Evolutionary conservation across 352 stramenopile species (phyloP), one percentile per base, ranked within the genome.

Genomic region (Pythium brassicae): DNA sequence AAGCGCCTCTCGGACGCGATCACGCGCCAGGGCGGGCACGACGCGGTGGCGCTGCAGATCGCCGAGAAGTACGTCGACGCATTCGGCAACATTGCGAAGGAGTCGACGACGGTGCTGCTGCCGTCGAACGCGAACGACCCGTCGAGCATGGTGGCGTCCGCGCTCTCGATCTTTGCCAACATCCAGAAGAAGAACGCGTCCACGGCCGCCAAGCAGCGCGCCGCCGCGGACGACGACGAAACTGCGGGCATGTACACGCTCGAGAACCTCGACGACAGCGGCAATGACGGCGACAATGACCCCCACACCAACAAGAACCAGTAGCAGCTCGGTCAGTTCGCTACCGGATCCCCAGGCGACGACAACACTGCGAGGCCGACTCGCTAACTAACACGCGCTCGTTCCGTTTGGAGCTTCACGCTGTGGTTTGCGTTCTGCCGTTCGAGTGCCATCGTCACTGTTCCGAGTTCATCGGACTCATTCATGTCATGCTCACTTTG

Each of bases 1-100:
- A 66, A 77, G 44, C 73, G 71, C 10, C 69, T 97, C 17, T 92
- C 86, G 48, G 23, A 64, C 9, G 81, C 86, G 35, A 94, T 96
- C 39, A 63, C 71, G 34, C 62, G 72, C 57, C 61, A 68, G 3
- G 87, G 88, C 39, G 89, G 89, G 14, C 69, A 74, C 35, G 83
- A 97, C 32, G 89, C 86, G 0, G 86, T 95, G 25, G 72, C 83
- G 59, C 81, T 96, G 2, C 83, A 94, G 54, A 71, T 97, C 37
- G 89, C 89, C 1, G 89, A 97, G 67, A 94, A 97, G 71, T 96
- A 96, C 71, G 81, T 97, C 39, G 81, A 94, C 17, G 89, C 85
- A n/a, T 97, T 96, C 63, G 78, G 79, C 39, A 88, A 95, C 52
- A 83, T 96, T 50, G 89, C 89, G 23, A 95, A 96, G 71, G 89